phyloP scores from a whole-genome alignment of 352 stramenopile genomes.

The Pythium phragmiticola region DNA sequence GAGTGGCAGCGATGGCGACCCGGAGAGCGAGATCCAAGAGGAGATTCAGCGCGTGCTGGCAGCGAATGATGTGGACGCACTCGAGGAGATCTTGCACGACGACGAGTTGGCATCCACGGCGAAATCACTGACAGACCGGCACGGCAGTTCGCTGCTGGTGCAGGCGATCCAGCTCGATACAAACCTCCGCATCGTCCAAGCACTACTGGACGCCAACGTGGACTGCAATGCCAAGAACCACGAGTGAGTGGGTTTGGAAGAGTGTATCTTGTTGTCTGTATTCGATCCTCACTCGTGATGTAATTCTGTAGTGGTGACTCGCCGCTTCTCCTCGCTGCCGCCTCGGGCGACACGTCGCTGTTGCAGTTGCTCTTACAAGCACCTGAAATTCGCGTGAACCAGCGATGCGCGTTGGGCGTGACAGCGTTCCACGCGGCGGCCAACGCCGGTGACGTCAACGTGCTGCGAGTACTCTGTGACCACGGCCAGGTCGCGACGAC shows the following conservation, averaged over 20 bases:
- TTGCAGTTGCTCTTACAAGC: constrained; percentile 29
- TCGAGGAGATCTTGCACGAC: constrained; percentile 25
- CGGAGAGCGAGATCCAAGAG: constrained; percentile 13
- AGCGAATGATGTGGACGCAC: constrained; percentile 19
- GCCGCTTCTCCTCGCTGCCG: constrained; percentile 50
- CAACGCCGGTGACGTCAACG: constrained; percentile 50
- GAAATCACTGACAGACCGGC: constrained; percentile 26
- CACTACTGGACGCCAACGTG: constrained; percentile 36
- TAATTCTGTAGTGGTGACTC: constrained; percentile 40
- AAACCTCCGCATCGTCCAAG: constrained; percentile 24
- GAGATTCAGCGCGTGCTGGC: constrained; percentile 33
- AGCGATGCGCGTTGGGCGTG: constrained; percentile 41
- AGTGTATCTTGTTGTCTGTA: neutral
- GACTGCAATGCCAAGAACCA: constrained; percentile 52
- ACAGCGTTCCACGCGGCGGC: constrained; percentile 60
- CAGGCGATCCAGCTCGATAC: constrained; percentile 43
- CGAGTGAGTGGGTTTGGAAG: constrained; percentile 32
- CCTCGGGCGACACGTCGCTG: constrained; percentile 43
- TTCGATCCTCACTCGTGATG: neutral
- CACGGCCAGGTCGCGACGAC: constrained; percentile 30
- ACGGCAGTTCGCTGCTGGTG: constrained; percentile 57
- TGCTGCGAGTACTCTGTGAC: constrained; percentile 52
- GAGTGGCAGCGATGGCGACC: neutral
- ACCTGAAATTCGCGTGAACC: constrained; percentile 38
- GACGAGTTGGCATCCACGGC: neutral